Base-by-base conservation (phyloP, 2,329 filamentous ascomycete genomes). In the Penicillium sp. region DNA sequence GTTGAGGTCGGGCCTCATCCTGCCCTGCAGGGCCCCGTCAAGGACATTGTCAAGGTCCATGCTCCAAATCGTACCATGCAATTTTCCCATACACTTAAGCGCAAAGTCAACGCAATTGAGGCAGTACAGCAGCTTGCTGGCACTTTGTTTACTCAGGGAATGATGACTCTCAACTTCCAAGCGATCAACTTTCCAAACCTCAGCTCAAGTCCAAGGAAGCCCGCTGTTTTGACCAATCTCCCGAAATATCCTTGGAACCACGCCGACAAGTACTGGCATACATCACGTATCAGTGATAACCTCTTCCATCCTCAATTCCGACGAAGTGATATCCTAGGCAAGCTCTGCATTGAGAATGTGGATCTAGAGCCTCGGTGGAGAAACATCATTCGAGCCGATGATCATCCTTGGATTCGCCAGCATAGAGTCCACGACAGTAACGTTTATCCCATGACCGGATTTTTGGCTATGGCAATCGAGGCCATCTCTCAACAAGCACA, bases 381-480 rank as follows among this genome's bases (percentile, higher is more conserved):
- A 14, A 53, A 53, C 30, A 37, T 45, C 11, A 45, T 53, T 17
- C 47, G 50, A 3, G 48, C 35, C 1, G 50, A 53, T 12, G 50
- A 53, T n/a, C 41, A 50, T 6, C 50, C 50, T 1, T 53, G 50
- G 50, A 43, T 53, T 9, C 37, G 45, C 5, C 47, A 53, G 13
- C 50, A 53, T 25, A 39, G 37, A 20, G 50, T 53, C 5, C 49
- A 53, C 14, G 48, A 37, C 2, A 47, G 33, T 14, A 49, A 37
- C n/a, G 45, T 53, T 6, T 53, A 50, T 29, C 50, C 50, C 7
- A 53, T 53, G 50, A 52, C 50, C 7, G 50, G 50, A 6, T 53
- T 47, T 26, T 26, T 53, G 14, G 42, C 49, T 4, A 53, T 53
- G 50, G 50, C 50, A 1, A 48, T 53, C 25, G 50, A 53, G 22